Base-by-base conservation (phyloP, 768 basidiomycete genomes). In the Tricholoma hemisulphureum region DNA sequence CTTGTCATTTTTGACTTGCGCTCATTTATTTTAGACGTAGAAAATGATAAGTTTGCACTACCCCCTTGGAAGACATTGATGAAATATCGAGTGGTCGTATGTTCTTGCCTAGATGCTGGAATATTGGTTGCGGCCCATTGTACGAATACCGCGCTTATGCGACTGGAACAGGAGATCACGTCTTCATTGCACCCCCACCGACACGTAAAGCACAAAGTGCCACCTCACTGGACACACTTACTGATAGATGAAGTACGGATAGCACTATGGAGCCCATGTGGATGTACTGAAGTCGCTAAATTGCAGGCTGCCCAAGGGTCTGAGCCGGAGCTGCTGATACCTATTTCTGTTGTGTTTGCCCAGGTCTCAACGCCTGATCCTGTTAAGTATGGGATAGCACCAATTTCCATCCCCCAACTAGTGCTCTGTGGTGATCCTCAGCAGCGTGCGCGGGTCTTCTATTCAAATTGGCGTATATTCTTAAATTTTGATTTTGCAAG, bases 151-250 rank as follows among this genome's bases (percentile, higher is more conserved):
- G 62, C 61, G 2, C 67, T 81, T 7, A 75, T 75, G 65, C 64
- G 60, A 7, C 61, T 81, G 61, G 80, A 83, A 63, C 67, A 70
- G 23, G 73, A 79, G 23, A 55, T 77, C 0, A 53, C 70, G n/a
- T 61, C 61, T 39, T 59, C 71, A 0, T 50, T 81, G 18, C 79
- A 81, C 65, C 78, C 79, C 4, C 68, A 71, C 62, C 65, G 71
- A 11, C 65, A 59, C 6, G 39, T 55, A 18, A 67, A 69, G 31
- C 58, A 68, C 31, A 67, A 67, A 1, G 72, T 73, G 7, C 67
- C 72, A 51, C 79, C 78, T 13, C 81, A 83, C 63, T 83, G 80
- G 79, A 80, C 80, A 1, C 81, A 83, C 68, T 68, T 83, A 3
- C 54, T 83, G 2, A 80, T 83, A 55, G 81, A 83, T 55, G 81